A percentile compares a stretch with the other conserved stretches of the same genome.
Evolutionary conservation across 2,329 filamentous ascomycete genomes (phyloP).

Genomic region (Sclerotinia nivalis): DNA sequence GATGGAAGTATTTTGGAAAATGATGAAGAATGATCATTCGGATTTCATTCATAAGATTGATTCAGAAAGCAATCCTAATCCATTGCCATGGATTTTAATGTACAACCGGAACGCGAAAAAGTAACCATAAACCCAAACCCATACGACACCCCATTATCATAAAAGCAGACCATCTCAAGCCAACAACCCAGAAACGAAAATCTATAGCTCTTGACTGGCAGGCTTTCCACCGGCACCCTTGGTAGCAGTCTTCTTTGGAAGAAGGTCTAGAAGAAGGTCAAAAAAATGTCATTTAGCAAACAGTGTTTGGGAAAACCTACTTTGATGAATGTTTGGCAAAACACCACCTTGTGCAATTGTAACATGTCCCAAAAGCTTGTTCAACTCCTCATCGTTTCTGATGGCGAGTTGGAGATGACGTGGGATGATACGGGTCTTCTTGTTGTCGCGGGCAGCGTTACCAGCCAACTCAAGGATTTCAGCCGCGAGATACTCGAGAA

Average conservation of each 20-base stretch:
- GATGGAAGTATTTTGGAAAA: conserved; percentile 1
- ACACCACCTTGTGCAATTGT: conserved; percentile 98
- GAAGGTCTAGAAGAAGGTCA: conserved; percentile 68
- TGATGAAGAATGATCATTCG: conserved; percentile 28
- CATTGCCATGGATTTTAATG: conserved; percentile 66
- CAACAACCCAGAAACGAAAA: conserved; percentile 53
- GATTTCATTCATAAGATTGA: conserved; percentile 42
- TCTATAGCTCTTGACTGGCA: conserved; percentile 91
- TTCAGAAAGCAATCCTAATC: conserved; percentile 42
- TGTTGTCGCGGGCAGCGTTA: conserved; percentile 98
- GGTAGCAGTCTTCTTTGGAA: conserved; percentile 98
- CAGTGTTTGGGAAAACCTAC: conserved; percentile 55
- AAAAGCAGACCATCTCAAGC: conserved; percentile 58
- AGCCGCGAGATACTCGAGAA: conserved; percentile 97
- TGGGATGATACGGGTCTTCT: conserved; percentile 99
- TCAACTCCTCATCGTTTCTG: conserved; percentile 98
- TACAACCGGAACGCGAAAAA: conserved; percentile 67
- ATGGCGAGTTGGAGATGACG: conserved; percentile 99
- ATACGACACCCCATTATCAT: conserved; percentile 73
- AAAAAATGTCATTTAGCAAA: conserved; percentile 14
- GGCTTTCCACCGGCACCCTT: conserved; percentile 79
- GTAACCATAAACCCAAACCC: conserved; percentile 74
- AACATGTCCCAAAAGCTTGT: conserved; percentile 95
- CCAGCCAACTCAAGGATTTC: conserved; percentile 99
- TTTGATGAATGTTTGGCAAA: conserved; percentile 95